Evolutionary conservation across 495 filamentous ascomycete species (phyloP).

Genomic region (Daldinia caldariorum): DNA sequence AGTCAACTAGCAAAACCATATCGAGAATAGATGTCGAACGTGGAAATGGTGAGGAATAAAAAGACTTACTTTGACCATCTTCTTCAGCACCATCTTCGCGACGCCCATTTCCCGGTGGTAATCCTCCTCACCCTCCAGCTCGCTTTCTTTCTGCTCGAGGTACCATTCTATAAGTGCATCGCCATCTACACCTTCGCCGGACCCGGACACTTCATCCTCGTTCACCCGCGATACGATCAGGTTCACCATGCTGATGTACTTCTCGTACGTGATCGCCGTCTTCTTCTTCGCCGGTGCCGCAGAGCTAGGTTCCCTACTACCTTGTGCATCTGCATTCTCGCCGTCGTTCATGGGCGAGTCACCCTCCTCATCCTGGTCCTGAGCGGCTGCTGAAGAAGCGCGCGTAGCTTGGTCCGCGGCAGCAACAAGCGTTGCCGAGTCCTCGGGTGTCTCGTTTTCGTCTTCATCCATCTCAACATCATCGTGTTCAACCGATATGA

Average conservation of each 20-base stretch:
- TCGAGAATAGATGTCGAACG: neutral
- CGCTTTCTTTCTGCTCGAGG: slow-evolving; percentile 88
- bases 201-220: slow-evolving; percentile 75
- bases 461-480: slow-evolving; percentile 96
- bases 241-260: slow-evolving; percentile 91
- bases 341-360: slow-evolving; percentile 76
- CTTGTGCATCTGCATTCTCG: slow-evolving; percentile 50
- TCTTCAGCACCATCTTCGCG: slow-evolving; percentile 88
- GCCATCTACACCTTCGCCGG: slow-evolving; percentile 88
- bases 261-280: slow-evolving; percentile 94
- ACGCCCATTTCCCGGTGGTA: slow-evolving; percentile 77
- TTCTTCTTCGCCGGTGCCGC: slow-evolving; percentile 63
- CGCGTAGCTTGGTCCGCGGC: slow-evolving; percentile 58
- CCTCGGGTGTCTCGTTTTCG: slow-evolving; percentile 58
- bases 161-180: slow-evolving; percentile 91
- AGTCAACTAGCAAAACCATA: neutral
- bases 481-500: slow-evolving; percentile 97
- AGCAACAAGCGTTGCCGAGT: slow-evolving; percentile 48
- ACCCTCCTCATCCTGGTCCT: slow-evolving; percentile 65
- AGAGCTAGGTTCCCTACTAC: slow-evolving; percentile 45
- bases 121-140: slow-evolving; percentile 82
- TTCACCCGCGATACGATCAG: slow-evolving; percentile 77
- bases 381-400: neutral
- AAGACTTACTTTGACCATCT: slow-evolving; percentile 89
- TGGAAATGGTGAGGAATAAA: neutral